A percentile compares a stretch with the other conserved stretches of the same genome.
Evolutionary conservation across 1,284 basidiomycete genomes (phyloP).

Genomic region (Somion occarium): DNA sequence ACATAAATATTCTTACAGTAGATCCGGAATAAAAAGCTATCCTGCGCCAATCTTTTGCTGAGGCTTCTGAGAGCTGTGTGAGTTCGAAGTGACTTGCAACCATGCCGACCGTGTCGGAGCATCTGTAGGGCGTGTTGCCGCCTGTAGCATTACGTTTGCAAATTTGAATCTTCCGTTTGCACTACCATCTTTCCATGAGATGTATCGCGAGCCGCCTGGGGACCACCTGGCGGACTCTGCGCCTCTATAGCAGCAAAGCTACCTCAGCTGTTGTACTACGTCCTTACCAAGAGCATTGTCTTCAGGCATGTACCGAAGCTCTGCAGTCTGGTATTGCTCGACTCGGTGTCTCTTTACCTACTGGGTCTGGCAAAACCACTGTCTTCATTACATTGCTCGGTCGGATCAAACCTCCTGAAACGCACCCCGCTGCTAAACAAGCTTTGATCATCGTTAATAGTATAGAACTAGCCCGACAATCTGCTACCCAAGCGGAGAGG

Average conservation of each 20-base stretch:
- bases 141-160: too few relatives aligned
- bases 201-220: constrained; percentile 2
- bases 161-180: too few relatives aligned
- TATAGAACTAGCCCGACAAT: constrained; percentile 85
- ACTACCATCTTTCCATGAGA: constrained; percentile 7
- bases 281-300: constrained; percentile 88
- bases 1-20: constrained; percentile 17
- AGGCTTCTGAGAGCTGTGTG: too few relatives aligned
- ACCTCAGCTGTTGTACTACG: constrained; percentile 43
- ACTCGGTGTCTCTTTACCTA: constrained; percentile 91
- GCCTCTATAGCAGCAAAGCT: constrained; percentile 13
- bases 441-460: constrained; percentile 86
- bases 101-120: too few relatives aligned
- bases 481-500: constrained; percentile 66
- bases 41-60: constrained; percentile 12
- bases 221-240: constrained; percentile 3
- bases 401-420: constrained; percentile 42
- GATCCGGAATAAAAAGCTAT: constrained; percentile 19
- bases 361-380: constrained; percentile 91
- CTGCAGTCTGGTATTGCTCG: constrained; percentile 60
- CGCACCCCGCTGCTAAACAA: constrained; percentile 42
- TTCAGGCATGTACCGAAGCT: constrained; percentile 75
- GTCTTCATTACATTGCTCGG: constrained; percentile 83
- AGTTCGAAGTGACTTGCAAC: too few relatives aligned
- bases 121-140: too few relatives aligned